A percentile compares a stretch with the other conserved stretches of the same genome.
phyloP scores from a whole-genome alignment of 768 basidiomycete genomes.

The Mycena latifolia region DNA sequence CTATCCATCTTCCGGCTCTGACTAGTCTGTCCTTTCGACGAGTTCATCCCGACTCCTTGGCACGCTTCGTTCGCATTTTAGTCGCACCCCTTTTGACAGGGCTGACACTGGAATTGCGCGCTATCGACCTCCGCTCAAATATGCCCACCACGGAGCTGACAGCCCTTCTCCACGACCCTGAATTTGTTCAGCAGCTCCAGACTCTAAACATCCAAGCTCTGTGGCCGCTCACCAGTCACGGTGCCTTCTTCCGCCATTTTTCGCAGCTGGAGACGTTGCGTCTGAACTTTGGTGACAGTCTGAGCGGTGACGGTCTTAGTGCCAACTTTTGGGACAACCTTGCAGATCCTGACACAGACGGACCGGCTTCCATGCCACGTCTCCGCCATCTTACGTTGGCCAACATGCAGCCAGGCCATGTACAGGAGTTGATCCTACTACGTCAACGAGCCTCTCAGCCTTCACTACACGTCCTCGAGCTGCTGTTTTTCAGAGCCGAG shows the following conservation, averaged over 20 bases:
- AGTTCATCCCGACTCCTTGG: no score
- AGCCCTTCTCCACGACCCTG: slow-evolving; percentile 7
- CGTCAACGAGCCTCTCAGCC: not conserved
- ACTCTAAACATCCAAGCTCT: not conserved
- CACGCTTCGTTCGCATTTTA: no score
- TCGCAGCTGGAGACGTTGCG: not conserved
- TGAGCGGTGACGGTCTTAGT: no score
- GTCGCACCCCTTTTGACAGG: no score
- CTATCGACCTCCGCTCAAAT: no score
- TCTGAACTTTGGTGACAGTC: not conserved
- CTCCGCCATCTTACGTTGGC: not conserved
- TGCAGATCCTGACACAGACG: not conserved
- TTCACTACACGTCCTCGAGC: not conserved
- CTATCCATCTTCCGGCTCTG: no score
- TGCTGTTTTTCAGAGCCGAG: not conserved
- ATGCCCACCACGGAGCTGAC: no score
- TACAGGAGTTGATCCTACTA: not conserved
- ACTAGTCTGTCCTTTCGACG: no score
- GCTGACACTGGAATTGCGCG: no score
- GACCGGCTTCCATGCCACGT: not conserved
- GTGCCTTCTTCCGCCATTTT: not conserved
- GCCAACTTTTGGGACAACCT: not conserved
- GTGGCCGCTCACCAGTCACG: not conserved
- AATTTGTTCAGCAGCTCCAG: not conserved
- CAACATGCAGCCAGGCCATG: not conserved